phyloP scores from a whole-genome alignment of 2,329 filamentous ascomycete species.

The Aspergillus nomiae region DNA sequence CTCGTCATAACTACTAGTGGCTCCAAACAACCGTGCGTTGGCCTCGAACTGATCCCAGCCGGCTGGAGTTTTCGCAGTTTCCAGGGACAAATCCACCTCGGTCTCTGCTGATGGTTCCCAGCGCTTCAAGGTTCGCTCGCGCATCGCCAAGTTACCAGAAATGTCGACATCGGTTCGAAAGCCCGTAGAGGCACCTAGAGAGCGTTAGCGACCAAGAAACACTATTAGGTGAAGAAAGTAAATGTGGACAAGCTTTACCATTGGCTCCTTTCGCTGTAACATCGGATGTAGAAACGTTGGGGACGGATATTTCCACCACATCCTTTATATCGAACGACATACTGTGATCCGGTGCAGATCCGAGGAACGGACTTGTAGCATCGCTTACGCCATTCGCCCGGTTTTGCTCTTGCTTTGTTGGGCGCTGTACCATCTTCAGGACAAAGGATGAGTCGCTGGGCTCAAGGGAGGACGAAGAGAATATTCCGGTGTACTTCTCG shows the following conservation, averaged over 20 bases:
- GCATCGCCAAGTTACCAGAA: constrained; percentile 68
- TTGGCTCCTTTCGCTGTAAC: constrained; percentile 57
- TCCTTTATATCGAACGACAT: constrained; percentile 67
- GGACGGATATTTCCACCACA: constrained; percentile 57
- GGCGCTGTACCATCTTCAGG: constrained; percentile 67
- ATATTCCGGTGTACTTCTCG: constrained; percentile 63
- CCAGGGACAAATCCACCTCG: constrained; percentile 70
- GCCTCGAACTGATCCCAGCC: constrained; percentile 93
- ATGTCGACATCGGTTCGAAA: constrained; percentile 92
- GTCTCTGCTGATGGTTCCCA: constrained; percentile 73
- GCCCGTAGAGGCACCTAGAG: constrained; percentile 62
- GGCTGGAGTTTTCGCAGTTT: constrained; percentile 54
- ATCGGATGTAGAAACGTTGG: constrained; percentile 56
- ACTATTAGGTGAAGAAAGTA: background rate
- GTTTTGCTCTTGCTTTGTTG: constrained; percentile 38
- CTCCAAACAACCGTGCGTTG: constrained; percentile 84
- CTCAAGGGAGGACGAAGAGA: constrained; percentile 59
- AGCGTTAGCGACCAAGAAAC: background rate
- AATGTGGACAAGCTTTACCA: constrained; percentile 50
- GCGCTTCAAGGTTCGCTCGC: constrained; percentile 75
- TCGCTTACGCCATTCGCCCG: constrained; percentile 47
- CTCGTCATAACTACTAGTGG: constrained; percentile 90
- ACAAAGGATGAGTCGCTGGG: constrained; percentile 56
- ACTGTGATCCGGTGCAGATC: constrained; percentile 47
- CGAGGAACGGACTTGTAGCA: constrained; percentile 42